Evolutionary conservation across 2,329 filamentous ascomycete species (phyloP).

Genomic region (Stylonectria norvegica): DNA sequence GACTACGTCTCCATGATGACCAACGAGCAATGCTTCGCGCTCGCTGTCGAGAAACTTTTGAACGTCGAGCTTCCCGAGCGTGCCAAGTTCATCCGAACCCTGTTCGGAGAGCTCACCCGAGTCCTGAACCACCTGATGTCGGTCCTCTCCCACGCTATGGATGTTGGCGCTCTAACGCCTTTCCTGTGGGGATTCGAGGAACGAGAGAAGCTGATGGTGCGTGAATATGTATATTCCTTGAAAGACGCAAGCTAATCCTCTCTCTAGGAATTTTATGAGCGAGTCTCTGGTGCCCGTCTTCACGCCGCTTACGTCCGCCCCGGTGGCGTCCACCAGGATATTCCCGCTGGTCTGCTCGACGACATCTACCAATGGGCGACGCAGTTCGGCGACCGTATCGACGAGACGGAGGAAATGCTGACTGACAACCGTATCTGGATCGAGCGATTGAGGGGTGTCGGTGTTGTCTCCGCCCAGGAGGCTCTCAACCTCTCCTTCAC

Average conservation of each 20-base stretch:
- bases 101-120: slow-evolving; percentile 94
- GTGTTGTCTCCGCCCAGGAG: slow-evolving; percentile 85
- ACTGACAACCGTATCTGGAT: slow-evolving; percentile 99
- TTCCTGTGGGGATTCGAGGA: slow-evolving; percentile 99
- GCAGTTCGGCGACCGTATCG: slow-evolving; percentile 96
- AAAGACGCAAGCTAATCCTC: slow-evolving; percentile 6
- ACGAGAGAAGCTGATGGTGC: slow-evolving; percentile 98
- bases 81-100: slow-evolving; percentile 92
- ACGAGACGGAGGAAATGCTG: slow-evolving; percentile 97
- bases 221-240: slow-evolving; percentile 25
- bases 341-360: slow-evolving; percentile 89
- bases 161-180: slow-evolving; percentile 94
- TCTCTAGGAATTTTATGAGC: slow-evolving; percentile 96
- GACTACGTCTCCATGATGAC: slow-evolving; percentile 99
- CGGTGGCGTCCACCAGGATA: slow-evolving; percentile 92
- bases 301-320: slow-evolving; percentile 97
- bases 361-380: slow-evolving; percentile 99
- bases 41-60: slow-evolving; percentile 95
- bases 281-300: slow-evolving; percentile 94
- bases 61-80: slow-evolving; percentile 94
- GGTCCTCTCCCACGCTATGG: slow-evolving; percentile 95
- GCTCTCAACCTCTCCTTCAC: slow-evolving; percentile 97
- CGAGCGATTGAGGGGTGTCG: slow-evolving; percentile 83
- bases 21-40: slow-evolving; percentile 95
- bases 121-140: slow-evolving; percentile 98